Base-by-base conservation (phyloP, 805 yeast species). In the Sporopachydermia quercuum region DNA sequence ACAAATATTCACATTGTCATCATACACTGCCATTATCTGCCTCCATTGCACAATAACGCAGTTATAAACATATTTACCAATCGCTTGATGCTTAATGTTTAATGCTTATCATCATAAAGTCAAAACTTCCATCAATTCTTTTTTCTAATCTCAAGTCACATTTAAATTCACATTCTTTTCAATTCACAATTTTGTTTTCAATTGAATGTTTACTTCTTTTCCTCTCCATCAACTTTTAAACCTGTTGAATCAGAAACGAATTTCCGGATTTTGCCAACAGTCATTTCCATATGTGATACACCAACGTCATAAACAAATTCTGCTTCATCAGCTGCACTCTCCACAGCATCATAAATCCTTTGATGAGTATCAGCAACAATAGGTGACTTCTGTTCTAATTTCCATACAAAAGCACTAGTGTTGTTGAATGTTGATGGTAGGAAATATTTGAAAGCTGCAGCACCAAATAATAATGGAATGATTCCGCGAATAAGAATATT, bases 341-440 rank as follows among this genome's bases (percentile, higher is more conserved):
- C 69, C 4, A 80, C 68, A 37, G 63, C 61, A 33, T 59, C 55
- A 30, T 64, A 62, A 13, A 76, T 61, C 35, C 55, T 51, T 30
- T 69, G 66, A 53, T 84, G 94, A 41, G 70, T 70, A 36, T 66
- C 55, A 11, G 87, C 84, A 27, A 84, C 54, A 34, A 62, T 65
- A 3, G 94, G 93, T 36, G 77, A 57, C 40, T 67, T 57, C 52
- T 72, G 60, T 56, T 85, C 91, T 44, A 72, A 62, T 40, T 62
- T 58, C 74, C 83, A 76, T 3, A 70, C 58, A 49, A 76, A 72
- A 4, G 60, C 56, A 11, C 69, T 58, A 5, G 83, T 72, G 55
- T 79, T 82, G 35, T 52, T 50, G 49, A 71, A 82, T 0, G 95
- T 85, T 39, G 66, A 58, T 14, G 95, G 95, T 49, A 83, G 66